Base-by-base conservation (phyloP, 495 filamentous ascomycete genomes). In the Talaromyces stipitatus region DNA sequence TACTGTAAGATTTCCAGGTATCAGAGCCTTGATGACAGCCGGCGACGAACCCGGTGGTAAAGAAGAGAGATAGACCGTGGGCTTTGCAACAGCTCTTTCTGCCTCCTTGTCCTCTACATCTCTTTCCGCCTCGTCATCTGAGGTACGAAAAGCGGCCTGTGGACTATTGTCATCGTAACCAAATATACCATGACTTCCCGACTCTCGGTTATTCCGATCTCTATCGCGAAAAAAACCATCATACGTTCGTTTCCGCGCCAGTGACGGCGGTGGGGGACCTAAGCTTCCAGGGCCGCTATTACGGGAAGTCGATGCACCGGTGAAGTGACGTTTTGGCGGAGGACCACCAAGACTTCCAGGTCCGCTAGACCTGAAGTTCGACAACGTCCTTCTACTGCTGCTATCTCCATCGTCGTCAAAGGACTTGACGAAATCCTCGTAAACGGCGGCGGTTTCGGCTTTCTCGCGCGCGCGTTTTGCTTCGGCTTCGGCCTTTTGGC, bases 401-500 rank as follows among this genome's bases (percentile, higher is more conserved):
- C 3, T 22, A 11, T 75, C 73, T 4, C 90, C 90, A 29, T 55
- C 85, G 38, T 89, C 85, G 36, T 89, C 89, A 61, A 96, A 96
- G 23, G 85, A 90, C 64, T 94, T 92, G 58, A 94, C 85, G 66
- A 96, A 96, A 60, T 92, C 89, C 58, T 95, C 85, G 66, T 90
- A 89, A 12, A 90, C 92, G 8, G 92, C 92, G 30, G 88, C 90
- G 18, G 89, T 95, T 69, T 96, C 92, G 58, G 86, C 89, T 66
- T 87, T 87, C 70, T 96, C 92, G 56, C 90, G 81, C 61, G 82
- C 80, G 30, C 89, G 86, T 71, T 97, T 97, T 14, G 90, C 92
- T 76, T 96, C 90, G 29, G 89, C 91, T 67, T 96, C 92, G 36
- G 89, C 89, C 74, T 92, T 94, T 62, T 94, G 89, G 55, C 87